Percentiles rank a stretch among this genome's conserved stretches.
Conservation (phyloP, 257 asterid genomes). For the Solanum tarijense region DNA sequence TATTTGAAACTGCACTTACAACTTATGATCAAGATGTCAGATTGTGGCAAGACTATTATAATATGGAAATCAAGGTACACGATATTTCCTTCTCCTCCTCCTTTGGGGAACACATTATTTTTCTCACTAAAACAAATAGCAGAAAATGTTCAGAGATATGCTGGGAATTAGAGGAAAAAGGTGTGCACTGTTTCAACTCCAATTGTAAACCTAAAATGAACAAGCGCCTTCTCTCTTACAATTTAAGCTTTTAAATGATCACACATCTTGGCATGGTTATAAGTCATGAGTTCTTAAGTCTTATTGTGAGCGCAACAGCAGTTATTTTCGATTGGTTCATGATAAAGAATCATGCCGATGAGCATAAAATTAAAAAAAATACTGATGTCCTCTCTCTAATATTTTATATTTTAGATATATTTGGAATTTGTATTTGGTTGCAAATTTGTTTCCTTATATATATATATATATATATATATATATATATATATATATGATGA, state of each 20-base stretch:
- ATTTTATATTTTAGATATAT: background rate
- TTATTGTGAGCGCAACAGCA: background rate
- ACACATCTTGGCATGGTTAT: background rate
- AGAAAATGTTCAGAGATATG: background rate
- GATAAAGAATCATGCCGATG: background rate
- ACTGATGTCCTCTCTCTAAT: background rate
- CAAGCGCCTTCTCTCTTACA: background rate
- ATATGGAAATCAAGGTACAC: conserved; percentile 74
- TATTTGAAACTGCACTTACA: conserved; percentile 74
- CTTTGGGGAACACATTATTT: background rate
- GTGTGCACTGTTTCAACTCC: background rate
- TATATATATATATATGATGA: background rate
- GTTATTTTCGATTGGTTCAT: background rate
- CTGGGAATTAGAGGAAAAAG: background rate
- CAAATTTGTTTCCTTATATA: background rate
- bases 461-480: too few species aligned
- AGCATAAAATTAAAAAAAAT: background rate
- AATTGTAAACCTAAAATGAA: background rate
- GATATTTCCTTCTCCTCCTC: background rate
- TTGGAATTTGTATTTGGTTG: background rate
- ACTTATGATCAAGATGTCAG: conserved; percentile 58
- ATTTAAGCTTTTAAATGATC: background rate
- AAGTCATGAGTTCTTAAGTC: background rate
- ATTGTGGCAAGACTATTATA: conserved; percentile 77
- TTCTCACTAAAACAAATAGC: background rate